Base-by-base conservation (phyloP, 2,329 filamentous ascomycete species). In the Lecanosticta acicola region DNA sequence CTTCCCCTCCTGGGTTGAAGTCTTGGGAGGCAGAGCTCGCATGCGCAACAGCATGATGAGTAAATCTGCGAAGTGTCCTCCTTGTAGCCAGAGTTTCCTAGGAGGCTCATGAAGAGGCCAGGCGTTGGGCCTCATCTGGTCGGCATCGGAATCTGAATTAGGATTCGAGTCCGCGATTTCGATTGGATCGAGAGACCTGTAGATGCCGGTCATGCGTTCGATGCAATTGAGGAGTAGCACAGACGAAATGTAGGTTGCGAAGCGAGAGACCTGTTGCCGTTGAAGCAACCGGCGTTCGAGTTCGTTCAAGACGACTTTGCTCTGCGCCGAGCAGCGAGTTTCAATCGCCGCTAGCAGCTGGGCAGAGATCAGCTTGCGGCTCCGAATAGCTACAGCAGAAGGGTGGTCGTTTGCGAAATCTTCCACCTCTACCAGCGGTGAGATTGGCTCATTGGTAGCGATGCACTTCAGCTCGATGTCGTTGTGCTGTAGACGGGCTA, bases 241-340 rank as follows among this genome's bases (percentile, higher is more conserved):
- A 0, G 77, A 71, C 3, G 75, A 73, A n/a, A 82, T 63, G 57
- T 80, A 80, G 0, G 77, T 81, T 49, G 78, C 74, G 45, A 81
- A 80, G 37, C 71, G 71, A 41, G 73, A 75, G 17, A 71, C 72
- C 59, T 78, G 74, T 56, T 78, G 74, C 10, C 77, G 74, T 54
- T 79, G 76, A 5, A 81, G 68, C 3, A 81, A 64, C n/a, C 78
- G 72, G 14, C 76, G 72, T 57, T 82, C 79, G 1, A 81, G 68
- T 47, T 80, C 77, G 50, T 78, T 78, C 70, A 81, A 75, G 26
- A 80, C 71, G 8, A 66, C 66, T 43, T 76, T 78, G 53, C 72
- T 72, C 4, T 80, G 65, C 42, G 68, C 67, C 11, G 71, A 68
- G 29, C 76, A 76, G 20, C 75, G 72, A 53, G 76, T 76, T 56